Base-by-base conservation (phyloP, 371 early-diverging fungal genomes). In the Enterocytospora artemiae region DNA sequence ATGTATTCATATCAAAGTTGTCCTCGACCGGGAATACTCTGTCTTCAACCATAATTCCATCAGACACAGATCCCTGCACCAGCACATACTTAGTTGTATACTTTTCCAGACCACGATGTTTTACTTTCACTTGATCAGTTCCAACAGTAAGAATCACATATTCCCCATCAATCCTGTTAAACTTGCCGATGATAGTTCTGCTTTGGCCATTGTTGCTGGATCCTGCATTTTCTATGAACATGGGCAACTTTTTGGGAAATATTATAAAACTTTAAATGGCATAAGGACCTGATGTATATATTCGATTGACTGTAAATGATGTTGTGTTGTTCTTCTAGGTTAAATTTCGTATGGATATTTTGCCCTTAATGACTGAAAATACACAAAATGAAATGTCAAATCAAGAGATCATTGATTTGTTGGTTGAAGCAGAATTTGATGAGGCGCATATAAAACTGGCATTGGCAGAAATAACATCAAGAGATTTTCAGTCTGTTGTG, bases 1-100 rank as follows among this genome's bases (percentile, higher is more conserved):
- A 72, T 2, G 30, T 24, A 2, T 63, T 41, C 7, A 62, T 30
- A 53, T 72, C 66, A 59, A 72, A 72, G 2, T 61, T 69, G 30
- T 60, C 61, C 24, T 54, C 54, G 5, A 72, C 27, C 16, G 39
- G 28, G 44, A 39, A 34, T 0, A 59, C 60, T 27, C 28, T 32
- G 12, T 45, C 51, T 49, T 72, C 73, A 3, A 27, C 20, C 7
- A 72, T 16, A 48, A 65, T 33, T 1, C 69, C 65, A 59, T 72
- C 48, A 22, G 59, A 49, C 30, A 69, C 46, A 7, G 34, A 44
- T 3, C 73, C 73, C 9, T 30, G 7, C 12, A 72, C 65, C 7
- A 64, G 22, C 9, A 72, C 69, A 14, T 39, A 22, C 16, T 65
- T 68, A 20, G 65, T 27, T 43, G 59, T 67, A 37, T 64, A 72